phyloP scores from a whole-genome alignment of 164 flowering plant genomes.

The Echeveria elegans region DNA sequence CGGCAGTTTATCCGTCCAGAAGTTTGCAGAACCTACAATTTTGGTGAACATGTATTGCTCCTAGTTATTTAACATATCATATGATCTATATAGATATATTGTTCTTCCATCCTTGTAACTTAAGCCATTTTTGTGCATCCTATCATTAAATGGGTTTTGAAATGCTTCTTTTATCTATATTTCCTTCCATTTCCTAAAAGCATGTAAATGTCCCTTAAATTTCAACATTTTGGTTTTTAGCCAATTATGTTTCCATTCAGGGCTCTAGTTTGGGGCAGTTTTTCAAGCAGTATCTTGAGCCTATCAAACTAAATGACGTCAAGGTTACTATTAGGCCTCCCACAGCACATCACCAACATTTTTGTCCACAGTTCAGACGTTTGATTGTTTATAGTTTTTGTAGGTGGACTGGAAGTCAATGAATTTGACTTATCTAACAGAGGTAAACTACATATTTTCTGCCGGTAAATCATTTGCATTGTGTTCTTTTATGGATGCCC shows the following conservation, averaged over 20 bases:
- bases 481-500: neutral
- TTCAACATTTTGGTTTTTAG: neutral
- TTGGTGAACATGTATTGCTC: constrained; percentile 88
- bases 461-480: constrained; percentile 6
- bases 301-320: constrained; percentile 83
- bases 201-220: too few species aligned
- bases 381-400: constrained; percentile 9
- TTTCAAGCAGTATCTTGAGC: constrained; percentile 81
- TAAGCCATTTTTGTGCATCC: neutral
- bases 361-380: constrained; percentile 8
- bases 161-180: neutral
- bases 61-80: neutral
- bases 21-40: constrained; percentile 96
- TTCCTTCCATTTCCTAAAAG: too few species aligned
- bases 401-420: constrained; percentile 90
- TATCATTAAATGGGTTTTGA: neutral
- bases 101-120: constrained; percentile 2
- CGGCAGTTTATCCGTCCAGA: constrained; percentile 95
- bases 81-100: neutral
- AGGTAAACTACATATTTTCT: constrained; percentile 40
- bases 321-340: constrained; percentile 37
- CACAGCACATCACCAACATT: neutral
- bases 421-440: constrained; percentile 77
- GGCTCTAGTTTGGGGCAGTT: constrained; percentile 98
- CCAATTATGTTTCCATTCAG: constrained; percentile 26